A percentile compares a stretch with the other conserved stretches of the same genome.
Conservation (phyloP, 208 protist genomes). For the Trichomonas tenax region DNA sequence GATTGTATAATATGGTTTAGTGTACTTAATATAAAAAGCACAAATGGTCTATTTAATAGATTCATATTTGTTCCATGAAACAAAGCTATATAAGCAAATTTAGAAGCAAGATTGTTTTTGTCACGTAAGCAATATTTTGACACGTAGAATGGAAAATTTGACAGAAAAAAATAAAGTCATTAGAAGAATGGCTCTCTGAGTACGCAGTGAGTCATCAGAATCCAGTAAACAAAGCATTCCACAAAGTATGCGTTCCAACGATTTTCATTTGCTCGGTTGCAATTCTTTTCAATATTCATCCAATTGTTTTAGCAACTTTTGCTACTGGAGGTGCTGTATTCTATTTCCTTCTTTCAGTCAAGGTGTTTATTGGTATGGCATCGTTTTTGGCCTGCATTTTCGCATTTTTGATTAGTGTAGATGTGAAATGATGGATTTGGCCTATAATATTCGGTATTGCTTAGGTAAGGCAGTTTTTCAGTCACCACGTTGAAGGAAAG, state of each 20-base stretch:
- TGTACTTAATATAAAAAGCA: no score
- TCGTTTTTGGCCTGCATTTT: background rate
- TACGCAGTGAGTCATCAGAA: background rate
- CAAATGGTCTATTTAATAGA: no score
- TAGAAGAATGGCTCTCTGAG: no score
- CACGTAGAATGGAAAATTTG: no score
- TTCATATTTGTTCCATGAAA: no score
- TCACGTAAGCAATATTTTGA: no score
- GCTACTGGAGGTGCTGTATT: background rate
- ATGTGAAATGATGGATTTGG: background rate
- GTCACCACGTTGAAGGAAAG: background rate
- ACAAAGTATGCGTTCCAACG: background rate
- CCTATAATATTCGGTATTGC: background rate
- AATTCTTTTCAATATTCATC: background rate
- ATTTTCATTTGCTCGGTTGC: background rate
- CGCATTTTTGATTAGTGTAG: background rate
- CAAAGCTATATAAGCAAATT: no score
- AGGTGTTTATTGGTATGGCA: background rate
- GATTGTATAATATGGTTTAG: no score
- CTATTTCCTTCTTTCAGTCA: background rate
- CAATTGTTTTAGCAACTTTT: background rate
- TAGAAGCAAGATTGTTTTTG: no score
- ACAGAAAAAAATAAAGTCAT: no score
- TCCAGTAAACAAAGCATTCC: background rate
- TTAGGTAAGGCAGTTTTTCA: background rate